These are phyloP conservation scores for Carallia pectinifolia DNA, from an alignment of 345 rosid species.

Conservation along the genomic window DNA sequence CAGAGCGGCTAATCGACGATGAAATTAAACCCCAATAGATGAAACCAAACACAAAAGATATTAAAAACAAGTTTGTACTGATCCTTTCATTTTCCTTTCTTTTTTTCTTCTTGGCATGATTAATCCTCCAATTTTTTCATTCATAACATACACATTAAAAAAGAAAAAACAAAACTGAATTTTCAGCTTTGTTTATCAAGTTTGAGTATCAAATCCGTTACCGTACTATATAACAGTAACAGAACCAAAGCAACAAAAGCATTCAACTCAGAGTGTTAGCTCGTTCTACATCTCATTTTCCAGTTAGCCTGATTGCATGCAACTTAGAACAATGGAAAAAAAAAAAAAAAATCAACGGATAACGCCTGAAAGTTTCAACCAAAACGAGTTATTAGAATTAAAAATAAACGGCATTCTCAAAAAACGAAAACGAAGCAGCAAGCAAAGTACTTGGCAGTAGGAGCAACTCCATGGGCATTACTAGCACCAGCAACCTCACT, in stretches of 20 bases:
- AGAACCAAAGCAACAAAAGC: background rate
- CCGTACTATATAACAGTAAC: background rate
- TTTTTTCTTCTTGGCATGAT: no score
- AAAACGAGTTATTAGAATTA: background rate
- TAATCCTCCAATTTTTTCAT: no score
- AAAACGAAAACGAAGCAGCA: background rate
- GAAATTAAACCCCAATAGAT: background rate
- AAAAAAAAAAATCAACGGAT: no score
- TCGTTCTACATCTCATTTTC: background rate
- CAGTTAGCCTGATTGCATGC: no score
- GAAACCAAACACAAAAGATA: background rate
- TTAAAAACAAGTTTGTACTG: background rate
- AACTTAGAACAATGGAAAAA: no score
- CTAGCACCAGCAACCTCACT: slow-evolving; percentile 15
- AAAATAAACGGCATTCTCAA: background rate
- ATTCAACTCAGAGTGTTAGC: background rate
- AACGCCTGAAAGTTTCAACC: no score
- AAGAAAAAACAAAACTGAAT: no score
- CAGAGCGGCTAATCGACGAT: background rate
- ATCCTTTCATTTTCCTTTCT: background rate
- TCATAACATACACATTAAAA: no score
- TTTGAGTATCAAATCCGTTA: no score
- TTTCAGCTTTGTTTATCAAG: no score
- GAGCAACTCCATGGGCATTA: slow-evolving; percentile 37
- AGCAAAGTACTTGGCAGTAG: slow-evolving; percentile 47